Evolutionary conservation across 208 protist species (phyloP), one percentile per base, ranked within the genome.

Genomic region (Wallacemonas rigidus): DNA sequence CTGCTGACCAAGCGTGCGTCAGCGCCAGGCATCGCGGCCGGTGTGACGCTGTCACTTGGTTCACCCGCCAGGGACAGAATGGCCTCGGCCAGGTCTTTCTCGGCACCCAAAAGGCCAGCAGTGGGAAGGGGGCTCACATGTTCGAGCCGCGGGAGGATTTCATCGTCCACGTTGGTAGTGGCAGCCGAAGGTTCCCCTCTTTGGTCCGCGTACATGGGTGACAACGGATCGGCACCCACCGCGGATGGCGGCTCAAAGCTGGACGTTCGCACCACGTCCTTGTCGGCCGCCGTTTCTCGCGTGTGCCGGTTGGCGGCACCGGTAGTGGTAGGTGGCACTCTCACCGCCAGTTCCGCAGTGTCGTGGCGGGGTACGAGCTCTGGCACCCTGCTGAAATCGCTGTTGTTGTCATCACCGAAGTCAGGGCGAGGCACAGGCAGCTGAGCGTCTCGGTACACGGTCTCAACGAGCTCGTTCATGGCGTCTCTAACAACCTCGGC

Each of bases 381-480:
- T 26, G 26, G 26, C 26, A 26, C 26, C 26, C 26, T 26, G 26
- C 26, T 26, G 26, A 26, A 26, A 40, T 67, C 2, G 56, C 53
- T 53, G 3, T 53, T 7, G 3, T 56, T 36, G 14, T 65, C 57
- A 2, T 9, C 56, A 26, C 50, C 57, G 45, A 54, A 44, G 56
- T 53, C 69, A 5, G 43, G 41, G 3, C 40, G 57, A n/a, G 71
- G 76, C 4, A 76, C 70, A 1, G 90, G 86, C 12, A 93, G 17
- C 45, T 82, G 68, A 3, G 80, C 77, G 54, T 89, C 79, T 40
- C 62, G 65, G 43, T 86, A 89, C 1, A 89, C 85, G 3, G 60
- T 74, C n/a, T 87, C 79, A 9, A 93, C 76, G 7, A 95, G 56
- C 0, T 71, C 47, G 69, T 96, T 87, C 85, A 97, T 96, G 60